Evolutionary conservation across 805 yeast species (phyloP).

Genomic region (Wickerhamiella brachini): DNA sequence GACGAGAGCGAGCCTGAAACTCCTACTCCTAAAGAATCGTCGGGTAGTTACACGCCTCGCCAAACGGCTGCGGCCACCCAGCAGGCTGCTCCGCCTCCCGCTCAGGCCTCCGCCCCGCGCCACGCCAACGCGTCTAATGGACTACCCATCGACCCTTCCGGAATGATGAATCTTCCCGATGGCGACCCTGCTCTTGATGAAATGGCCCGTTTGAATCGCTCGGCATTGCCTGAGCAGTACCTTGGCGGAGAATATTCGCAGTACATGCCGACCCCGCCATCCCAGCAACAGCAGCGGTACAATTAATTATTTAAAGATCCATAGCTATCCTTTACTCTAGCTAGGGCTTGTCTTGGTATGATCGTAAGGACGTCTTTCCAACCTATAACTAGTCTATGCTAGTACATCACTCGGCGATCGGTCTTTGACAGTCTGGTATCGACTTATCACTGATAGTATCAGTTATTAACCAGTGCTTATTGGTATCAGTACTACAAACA

Average conservation of each 20-base stretch:
- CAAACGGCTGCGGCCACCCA: neutral
- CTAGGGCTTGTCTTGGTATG: too few relatives aligned
- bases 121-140: slow-evolving; percentile 4
- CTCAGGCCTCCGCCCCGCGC: neutral
- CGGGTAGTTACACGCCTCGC: neutral
- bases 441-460: too few relatives aligned
- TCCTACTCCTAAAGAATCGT: neutral
- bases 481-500: too few relatives aligned
- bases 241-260: slow-evolving; percentile 8
- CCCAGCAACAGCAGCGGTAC: slow-evolving; percentile 8
- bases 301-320: neutral
- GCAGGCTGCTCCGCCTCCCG: slow-evolving; percentile 1
- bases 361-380: too few relatives aligned
- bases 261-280: slow-evolving; percentile 5
- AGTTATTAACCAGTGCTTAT: too few relatives aligned
- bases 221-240: slow-evolving; percentile 10
- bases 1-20: slow-evolving; percentile 36
- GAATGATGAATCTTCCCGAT: slow-evolving; percentile 1
- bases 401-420: too few relatives aligned
- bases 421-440: too few relatives aligned
- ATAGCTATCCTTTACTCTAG: neutral
- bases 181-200: neutral
- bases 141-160: slow-evolving; percentile 3
- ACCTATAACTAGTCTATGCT: too few relatives aligned
- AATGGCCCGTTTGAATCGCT: slow-evolving; percentile 7